Evolutionary conservation across 2,329 filamentous ascomycete species (phyloP).

Genomic region (Ophiosphaerella narmari): DNA sequence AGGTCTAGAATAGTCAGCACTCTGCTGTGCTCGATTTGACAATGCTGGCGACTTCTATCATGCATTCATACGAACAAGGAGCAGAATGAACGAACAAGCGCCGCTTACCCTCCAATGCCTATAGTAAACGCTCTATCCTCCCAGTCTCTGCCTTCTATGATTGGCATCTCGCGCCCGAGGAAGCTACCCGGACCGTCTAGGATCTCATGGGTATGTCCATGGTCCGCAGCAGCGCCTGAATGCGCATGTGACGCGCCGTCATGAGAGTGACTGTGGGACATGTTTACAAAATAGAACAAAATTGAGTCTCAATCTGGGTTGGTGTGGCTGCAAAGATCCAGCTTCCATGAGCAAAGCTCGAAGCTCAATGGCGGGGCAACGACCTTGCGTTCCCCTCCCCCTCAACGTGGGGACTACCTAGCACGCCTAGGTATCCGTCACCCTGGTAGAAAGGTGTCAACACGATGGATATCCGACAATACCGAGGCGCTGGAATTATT

Average conservation of each 20-base stretch:
- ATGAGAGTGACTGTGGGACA: slow-evolving; percentile 43
- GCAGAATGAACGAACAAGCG: neutral
- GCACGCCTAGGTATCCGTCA: neutral
- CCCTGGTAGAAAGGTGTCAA: neutral
- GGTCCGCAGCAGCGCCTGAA: slow-evolving; percentile 62
- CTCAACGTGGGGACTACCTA: slow-evolving; percentile 19
- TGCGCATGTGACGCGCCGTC: slow-evolving; percentile 55
- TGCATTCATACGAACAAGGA: neutral
- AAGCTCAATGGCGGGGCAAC: slow-evolving; percentile 26
- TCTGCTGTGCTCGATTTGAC: slow-evolving; percentile 1
- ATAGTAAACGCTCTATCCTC: slow-evolving; percentile 88
- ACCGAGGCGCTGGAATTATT: neutral
- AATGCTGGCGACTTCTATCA: neutral
- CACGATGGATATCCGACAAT: slow-evolving; percentile 6
- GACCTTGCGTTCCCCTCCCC: neutral
- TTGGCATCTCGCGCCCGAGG: slow-evolving; percentile 87
- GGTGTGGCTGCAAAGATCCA: neutral
- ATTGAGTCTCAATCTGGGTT: too few relatives aligned
- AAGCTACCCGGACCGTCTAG: slow-evolving; percentile 92
- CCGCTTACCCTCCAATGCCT: slow-evolving; percentile 89
- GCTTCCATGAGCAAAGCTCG: neutral
- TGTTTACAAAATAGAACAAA: slow-evolving; percentile 4
- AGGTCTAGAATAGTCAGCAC: slow-evolving; percentile 61
- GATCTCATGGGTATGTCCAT: slow-evolving; percentile 95
- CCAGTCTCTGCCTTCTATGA: slow-evolving; percentile 87